Base-by-base conservation (phyloP, 208 protist species). In the Wallacemonas sp. region DNA sequence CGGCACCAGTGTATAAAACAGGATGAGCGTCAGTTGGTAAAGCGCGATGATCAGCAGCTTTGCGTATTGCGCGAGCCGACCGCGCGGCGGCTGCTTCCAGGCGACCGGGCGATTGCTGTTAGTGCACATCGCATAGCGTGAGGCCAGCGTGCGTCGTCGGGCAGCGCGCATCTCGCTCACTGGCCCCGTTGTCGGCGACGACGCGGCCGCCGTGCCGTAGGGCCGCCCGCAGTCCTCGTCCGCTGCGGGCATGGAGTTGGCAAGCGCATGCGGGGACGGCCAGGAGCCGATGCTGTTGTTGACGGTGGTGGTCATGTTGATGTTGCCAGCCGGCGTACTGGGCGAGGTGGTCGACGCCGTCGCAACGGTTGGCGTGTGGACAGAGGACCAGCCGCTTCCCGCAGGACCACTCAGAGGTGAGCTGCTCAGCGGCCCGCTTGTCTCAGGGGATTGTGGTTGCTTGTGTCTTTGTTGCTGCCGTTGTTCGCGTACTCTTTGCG, bases 1-100 rank as follows among this genome's bases (percentile, higher is more conserved):
- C 21, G 86, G 86, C 34, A 89, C 12, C 2, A 88, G 32, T 5
- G 85, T 3, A 39, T 54, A 74, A 38, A 76, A 75, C 19, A 56
- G n/a, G 23, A 86, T 74, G 33, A 92, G 29, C 21, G 76, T 43
- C n/a, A 68, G 30, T 26, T 90, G 70, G 26, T 67, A 85, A 19
- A 72, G 1, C 11, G 76, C 26, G 38, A 85, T 60, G 8, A 32
- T 38, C 2, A 74, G 8, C 26, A 43, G 6, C 26, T 63, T 32
- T 3, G 48, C 19, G 19, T 0, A 4, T 21, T 58, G 52, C n/a
- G 19, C 29, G 8, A 33, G n/a, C 27, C 17, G 16, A 46, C 49
- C 36, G 0, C 23, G 36, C 9, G 61, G 5, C 19, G 33, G 29
- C 23, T 57, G 34, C 30, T 74, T 67, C 43, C 55, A 43, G 3